Percentiles rank a stretch among this genome's conserved stretches.
phyloP scores from a whole-genome alignment of 208 protist species.

The Porcisia deanei region DNA sequence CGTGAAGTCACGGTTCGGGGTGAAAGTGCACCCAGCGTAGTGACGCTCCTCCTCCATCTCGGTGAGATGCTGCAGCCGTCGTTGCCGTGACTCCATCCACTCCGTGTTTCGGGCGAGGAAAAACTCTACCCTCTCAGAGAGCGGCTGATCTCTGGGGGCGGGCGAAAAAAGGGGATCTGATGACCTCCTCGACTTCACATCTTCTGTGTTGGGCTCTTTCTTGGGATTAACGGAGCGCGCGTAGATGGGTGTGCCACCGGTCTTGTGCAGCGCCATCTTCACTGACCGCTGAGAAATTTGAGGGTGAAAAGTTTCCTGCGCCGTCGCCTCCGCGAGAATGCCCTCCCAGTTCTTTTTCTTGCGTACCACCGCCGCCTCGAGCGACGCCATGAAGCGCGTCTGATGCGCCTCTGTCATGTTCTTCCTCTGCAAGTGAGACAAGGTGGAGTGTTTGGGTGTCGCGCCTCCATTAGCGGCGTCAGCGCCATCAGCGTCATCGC shows the following conservation, averaged over 20 bases:
- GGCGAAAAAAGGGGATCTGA: not conserved
- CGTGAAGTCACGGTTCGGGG: slow-evolving; percentile 20
- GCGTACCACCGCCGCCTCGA: slow-evolving; percentile 28
- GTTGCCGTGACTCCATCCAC: slow-evolving; percentile 40
- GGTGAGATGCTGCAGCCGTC: slow-evolving; percentile 19
- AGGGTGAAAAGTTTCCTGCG: slow-evolving; percentile 42
- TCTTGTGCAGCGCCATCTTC: slow-evolving; percentile 37
- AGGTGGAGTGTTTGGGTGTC: not conserved
- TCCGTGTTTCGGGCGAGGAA: slow-evolving; percentile 46
- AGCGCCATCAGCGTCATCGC: not conserved
- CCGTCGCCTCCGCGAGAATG: slow-evolving; percentile 22
- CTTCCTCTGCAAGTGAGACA: not conserved
- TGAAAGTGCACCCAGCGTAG: slow-evolving; percentile 32
- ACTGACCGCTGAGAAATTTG: slow-evolving; percentile 30
- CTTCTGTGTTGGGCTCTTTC: not conserved
- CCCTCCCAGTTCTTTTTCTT: slow-evolving; percentile 28
- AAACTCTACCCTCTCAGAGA: slow-evolving; percentile 17
- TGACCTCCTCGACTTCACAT: not conserved
- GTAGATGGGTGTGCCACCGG: slow-evolving; percentile 38
- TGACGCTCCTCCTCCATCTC: slow-evolving; percentile 25
- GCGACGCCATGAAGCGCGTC: slow-evolving; percentile 29
- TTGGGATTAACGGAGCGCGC: slow-evolving; percentile 23
- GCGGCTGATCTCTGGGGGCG: slow-evolving; percentile 2
- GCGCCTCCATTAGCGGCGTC: not conserved
- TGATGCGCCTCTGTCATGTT: slow-evolving; percentile 7